phyloP scores from a whole-genome alignment of 768 basidiomycete species.

The Pilatotrama ljubarskyi region DNA sequence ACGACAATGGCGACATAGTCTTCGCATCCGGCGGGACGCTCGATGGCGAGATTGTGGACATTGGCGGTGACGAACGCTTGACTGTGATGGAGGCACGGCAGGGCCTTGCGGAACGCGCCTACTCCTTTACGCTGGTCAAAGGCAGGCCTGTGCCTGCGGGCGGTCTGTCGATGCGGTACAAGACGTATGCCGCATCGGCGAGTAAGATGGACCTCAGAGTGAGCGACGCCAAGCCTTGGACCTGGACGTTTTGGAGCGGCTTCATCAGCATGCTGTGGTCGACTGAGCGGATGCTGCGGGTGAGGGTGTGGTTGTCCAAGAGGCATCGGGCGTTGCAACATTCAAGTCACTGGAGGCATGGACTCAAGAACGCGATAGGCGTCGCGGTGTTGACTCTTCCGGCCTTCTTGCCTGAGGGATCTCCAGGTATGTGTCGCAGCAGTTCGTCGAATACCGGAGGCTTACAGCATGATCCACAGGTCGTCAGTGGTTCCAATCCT shows the following conservation, averaged over 20 bases:
- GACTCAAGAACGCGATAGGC: constrained; percentile 46
- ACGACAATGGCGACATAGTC: constrained; percentile 25
- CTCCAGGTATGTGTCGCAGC: constrained; percentile 31
- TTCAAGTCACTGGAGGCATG: constrained; percentile 47
- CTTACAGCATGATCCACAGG: constrained; percentile 27
- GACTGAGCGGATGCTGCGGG: constrained; percentile 26
- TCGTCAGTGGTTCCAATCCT: constrained; percentile 38
- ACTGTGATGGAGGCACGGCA: constrained; percentile 35
- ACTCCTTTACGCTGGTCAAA: constrained; percentile 15
- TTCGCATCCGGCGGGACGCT: not conserved
- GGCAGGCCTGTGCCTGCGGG: constrained; percentile 8
- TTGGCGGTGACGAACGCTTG: constrained; percentile 28
- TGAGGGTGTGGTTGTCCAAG: constrained; percentile 37
- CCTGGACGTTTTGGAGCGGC: constrained; percentile 19
- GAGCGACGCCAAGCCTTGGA: constrained; percentile 5
- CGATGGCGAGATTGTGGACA: not conserved
- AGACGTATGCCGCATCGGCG: constrained; percentile 1
- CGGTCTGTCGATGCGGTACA: constrained; percentile 11
- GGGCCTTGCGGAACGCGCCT: constrained; percentile 34
- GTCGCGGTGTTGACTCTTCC: constrained; percentile 44
- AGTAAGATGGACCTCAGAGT: constrained; percentile 5
- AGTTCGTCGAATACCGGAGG: not conserved
- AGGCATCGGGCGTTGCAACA: constrained; percentile 33
- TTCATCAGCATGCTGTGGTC: constrained; percentile 21
- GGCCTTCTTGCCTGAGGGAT: constrained; percentile 41